These are phyloP conservation scores for Verticillium klebahnii DNA, from an alignment of 2,329 filamentous ascomycete genomes.

Conservation along the genomic window DNA sequence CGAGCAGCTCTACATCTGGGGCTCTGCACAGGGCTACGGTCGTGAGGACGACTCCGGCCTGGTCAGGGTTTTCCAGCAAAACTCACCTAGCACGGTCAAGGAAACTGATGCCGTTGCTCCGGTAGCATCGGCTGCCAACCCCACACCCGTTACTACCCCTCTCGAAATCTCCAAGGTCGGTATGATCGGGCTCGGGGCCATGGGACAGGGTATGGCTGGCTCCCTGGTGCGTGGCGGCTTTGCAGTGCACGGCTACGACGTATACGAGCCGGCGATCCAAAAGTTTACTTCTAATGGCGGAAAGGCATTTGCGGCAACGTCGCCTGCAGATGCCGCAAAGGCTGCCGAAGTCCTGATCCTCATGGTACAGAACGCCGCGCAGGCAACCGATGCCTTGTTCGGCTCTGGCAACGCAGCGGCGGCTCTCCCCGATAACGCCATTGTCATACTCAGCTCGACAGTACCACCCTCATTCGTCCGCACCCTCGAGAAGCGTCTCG, in stretches of 20 bases:
- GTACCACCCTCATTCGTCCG: slow-evolving; percentile 26
- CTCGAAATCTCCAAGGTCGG: slow-evolving; percentile 22
- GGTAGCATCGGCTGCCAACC: neutral
- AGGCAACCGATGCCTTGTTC: slow-evolving; percentile 27
- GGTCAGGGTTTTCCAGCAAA: slow-evolving; percentile 18
- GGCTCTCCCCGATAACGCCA: slow-evolving; percentile 19
- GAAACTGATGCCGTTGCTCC: slow-evolving; percentile 1
- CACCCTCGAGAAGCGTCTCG: slow-evolving; percentile 15
- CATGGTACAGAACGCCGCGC: slow-evolving; percentile 30
- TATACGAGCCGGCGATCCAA: slow-evolving; percentile 21
- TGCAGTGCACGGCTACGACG: slow-evolving; percentile 30
- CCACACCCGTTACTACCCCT: slow-evolving; percentile 15
- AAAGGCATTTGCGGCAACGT: slow-evolving; percentile 15
- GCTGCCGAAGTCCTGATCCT: slow-evolving; percentile 25
- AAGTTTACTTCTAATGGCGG: slow-evolving; percentile 21
- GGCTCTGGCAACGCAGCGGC: slow-evolving; percentile 20
- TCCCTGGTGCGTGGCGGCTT: slow-evolving; percentile 65
- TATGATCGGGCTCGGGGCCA: slow-evolving; percentile 74
- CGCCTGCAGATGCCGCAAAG: slow-evolving; percentile 21
- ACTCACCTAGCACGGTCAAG: slow-evolving; percentile 11
- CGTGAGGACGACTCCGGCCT: slow-evolving; percentile 21
- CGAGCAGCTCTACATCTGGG: slow-evolving; percentile 26
- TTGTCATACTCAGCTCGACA: slow-evolving; percentile 29
- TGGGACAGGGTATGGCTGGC: slow-evolving; percentile 79
- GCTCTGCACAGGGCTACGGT: slow-evolving; percentile 20